Evolutionary conservation across 495 filamentous ascomycete species (phyloP).

Genomic region (Thermothielavioides terrestris): DNA sequence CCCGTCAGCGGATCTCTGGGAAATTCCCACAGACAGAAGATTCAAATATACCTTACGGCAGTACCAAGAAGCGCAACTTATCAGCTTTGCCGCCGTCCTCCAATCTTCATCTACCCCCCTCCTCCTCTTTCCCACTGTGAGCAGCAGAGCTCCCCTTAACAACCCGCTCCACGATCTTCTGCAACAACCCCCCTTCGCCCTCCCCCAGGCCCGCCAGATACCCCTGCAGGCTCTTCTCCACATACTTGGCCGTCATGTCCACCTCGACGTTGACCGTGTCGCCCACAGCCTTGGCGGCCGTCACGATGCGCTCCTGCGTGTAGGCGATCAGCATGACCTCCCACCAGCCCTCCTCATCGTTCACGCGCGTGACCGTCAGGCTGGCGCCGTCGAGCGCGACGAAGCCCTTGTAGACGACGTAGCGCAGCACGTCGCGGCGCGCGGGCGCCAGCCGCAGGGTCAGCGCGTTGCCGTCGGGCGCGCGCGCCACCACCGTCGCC

Average conservation of each 20-base stretch:
- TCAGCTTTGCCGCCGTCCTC: no score
- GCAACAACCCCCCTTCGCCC: conserved; percentile 53
- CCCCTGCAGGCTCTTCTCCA: conserved; percentile 85
- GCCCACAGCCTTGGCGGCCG: conserved; percentile 69
- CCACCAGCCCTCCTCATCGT: conserved; percentile 74
- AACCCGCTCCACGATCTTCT: conserved; percentile 74
- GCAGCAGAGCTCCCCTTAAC: conserved; percentile 62
- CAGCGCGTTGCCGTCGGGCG: conserved; percentile 77
- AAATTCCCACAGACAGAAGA: neutral
- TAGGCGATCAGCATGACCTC: conserved; percentile 99
- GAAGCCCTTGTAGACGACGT: conserved; percentile 95
- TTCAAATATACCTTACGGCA: neutral
- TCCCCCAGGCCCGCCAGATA: conserved; percentile 47
- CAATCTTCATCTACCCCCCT: no score
- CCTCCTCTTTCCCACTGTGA: no score
- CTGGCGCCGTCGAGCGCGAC: conserved; percentile 94
- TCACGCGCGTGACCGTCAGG: conserved; percentile 78
- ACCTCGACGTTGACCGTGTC: conserved; percentile 95
- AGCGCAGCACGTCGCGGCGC: conserved; percentile 58
- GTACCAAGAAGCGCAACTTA: no score
- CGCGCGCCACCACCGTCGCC: conserved; percentile 58
- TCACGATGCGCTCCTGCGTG: conserved; percentile 87
- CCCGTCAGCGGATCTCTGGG: no score
- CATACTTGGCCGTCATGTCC: conserved; percentile 97
- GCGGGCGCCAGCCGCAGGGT: conserved; percentile 74